phyloP scores from a whole-genome alignment of 148 eudicot genomes.

The Persicaria tinctoria region DNA sequence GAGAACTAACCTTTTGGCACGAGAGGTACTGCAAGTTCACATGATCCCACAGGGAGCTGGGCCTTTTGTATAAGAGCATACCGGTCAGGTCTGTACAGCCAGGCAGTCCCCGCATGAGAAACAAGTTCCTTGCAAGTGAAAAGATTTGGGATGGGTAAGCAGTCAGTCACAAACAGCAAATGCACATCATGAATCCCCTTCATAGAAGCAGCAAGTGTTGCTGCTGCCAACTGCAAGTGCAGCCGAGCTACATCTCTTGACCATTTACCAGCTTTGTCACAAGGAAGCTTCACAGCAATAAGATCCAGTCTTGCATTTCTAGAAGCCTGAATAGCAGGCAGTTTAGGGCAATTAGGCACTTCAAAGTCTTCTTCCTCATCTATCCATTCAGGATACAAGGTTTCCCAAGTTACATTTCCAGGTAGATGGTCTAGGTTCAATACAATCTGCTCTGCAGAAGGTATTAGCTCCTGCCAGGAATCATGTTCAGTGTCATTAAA shows the following conservation, averaged over 20 bases:
- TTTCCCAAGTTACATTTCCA: constrained; percentile 10
- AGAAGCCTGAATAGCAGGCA: constrained; percentile 1
- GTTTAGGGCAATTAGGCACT: constrained; percentile 2
- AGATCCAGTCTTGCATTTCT: constrained; percentile 10
- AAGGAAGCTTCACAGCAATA: constrained; percentile 15
- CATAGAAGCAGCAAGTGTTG: constrained; percentile 61
- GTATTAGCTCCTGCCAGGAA: constrained; percentile 55
- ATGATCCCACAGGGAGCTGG: constrained; percentile 87
- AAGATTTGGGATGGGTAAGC: constrained; percentile 79
- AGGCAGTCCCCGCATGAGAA: constrained; percentile 48
- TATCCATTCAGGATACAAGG: constrained; percentile 13
- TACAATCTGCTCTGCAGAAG: constrained; percentile 63
- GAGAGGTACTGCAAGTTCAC: constrained; percentile 85
- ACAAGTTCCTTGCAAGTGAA: constrained; percentile 85
- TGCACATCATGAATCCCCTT: constrained; percentile 67
- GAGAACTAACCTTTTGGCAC: constrained; percentile 57
- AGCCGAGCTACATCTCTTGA: constrained; percentile 74
- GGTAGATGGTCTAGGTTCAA: constrained; percentile 43
- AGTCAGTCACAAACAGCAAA: constrained; percentile 63
- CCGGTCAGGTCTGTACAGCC: constrained; percentile 74
- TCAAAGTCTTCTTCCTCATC: constrained; percentile 14
- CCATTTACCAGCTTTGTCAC: constrained; percentile 52
- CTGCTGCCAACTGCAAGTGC: constrained; percentile 80
- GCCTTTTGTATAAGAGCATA: constrained; percentile 66
- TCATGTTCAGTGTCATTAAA: constrained; percentile 59